Evolutionary conservation across 768 basidiomycete genomes (phyloP).

Genomic region (Mycena vitilis): DNA sequence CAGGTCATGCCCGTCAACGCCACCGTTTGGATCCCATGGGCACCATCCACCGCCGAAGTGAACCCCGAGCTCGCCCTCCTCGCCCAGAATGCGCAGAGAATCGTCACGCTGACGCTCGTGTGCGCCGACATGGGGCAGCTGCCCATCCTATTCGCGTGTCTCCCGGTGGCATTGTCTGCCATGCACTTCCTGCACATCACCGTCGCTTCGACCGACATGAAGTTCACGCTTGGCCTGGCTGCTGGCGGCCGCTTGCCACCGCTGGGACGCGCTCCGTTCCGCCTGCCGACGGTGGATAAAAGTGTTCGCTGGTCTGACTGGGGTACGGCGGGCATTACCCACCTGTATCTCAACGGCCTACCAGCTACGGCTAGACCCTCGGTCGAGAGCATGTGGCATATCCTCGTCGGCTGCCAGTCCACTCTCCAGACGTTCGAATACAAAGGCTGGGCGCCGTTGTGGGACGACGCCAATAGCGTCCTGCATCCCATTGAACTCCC

Average conservation of each 20-base stretch:
- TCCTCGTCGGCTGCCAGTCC: conserved; percentile 9
- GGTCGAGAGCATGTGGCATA: conserved; percentile 15
- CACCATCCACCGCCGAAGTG: not conserved
- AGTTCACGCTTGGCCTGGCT: not conserved
- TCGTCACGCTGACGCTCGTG: not conserved
- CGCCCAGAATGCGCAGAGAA: conserved; percentile 3
- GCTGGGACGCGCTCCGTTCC: not conserved
- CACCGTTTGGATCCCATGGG: not conserved
- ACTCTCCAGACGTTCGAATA: conserved; percentile 17
- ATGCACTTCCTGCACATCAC: conserved; percentile 17
- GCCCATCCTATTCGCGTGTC: conserved; percentile 5
- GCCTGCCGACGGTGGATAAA: not conserved
- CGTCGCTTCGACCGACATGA: not conserved
- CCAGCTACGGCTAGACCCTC: not conserved
- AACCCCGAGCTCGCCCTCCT: conserved; percentile 16
- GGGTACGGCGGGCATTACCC: not conserved
- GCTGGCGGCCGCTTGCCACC: not conserved
- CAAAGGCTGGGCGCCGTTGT: conserved; percentile 14
- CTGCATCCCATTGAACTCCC: conserved; percentile 10
- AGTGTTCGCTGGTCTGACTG: conserved; percentile 12
- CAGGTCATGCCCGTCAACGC: not conserved
- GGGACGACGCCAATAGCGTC: not conserved
- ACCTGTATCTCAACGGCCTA: conserved; percentile 19
- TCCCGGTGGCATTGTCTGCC: conserved; percentile 19
- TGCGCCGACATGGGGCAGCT: conserved; percentile 4